These are phyloP conservation scores for Auricularia auricula-judae DNA, from an alignment of 768 basidiomycete species.

Conservation along the genomic window DNA sequence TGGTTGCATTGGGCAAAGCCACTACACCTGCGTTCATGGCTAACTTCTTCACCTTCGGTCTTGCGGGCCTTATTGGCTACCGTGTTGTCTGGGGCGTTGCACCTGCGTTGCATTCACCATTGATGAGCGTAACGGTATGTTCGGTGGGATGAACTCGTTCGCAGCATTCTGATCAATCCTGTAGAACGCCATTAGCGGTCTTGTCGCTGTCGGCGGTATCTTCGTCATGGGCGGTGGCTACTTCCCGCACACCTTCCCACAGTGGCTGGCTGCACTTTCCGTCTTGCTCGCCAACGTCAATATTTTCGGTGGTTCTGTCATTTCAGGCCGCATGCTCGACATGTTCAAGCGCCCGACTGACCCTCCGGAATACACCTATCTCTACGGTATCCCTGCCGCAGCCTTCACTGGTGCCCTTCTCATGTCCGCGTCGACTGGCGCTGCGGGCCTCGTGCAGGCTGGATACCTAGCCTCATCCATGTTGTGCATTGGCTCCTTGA, in stretches of 20 bases:
- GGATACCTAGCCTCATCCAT: constrained; percentile 78
- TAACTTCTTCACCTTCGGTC: constrained; percentile 80
- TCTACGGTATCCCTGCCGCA: constrained; percentile 69
- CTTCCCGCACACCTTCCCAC: constrained; percentile 70
- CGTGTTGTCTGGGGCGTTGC: constrained; percentile 86
- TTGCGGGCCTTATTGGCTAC: constrained; percentile 79
- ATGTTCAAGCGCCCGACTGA: constrained; percentile 85
- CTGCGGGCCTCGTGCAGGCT: constrained; percentile 79
- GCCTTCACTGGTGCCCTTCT: constrained; percentile 79
- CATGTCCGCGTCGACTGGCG: constrained; percentile 71
- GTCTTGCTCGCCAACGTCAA: constrained; percentile 85
- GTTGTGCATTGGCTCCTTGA: constrained; percentile 77
- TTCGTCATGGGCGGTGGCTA: constrained; percentile 89
- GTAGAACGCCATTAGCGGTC: constrained; percentile 20
- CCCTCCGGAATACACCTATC: constrained; percentile 80
- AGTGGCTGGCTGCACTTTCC: constrained; percentile 66
- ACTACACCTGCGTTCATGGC: constrained; percentile 80
- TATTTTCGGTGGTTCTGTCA: constrained; percentile 79
- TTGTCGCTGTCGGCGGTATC: constrained; percentile 77
- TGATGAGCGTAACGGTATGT: constrained; percentile 87
- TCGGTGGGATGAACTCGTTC: constrained; percentile 35
- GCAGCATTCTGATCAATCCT: not conserved
- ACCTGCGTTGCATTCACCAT: constrained; percentile 53
- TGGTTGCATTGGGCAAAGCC: constrained; percentile 63
- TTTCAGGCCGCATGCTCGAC: constrained; percentile 86